These are phyloP conservation scores for Favolaschia claudopus DNA, from an alignment of 768 basidiomycete species.

Conservation along the genomic window DNA sequence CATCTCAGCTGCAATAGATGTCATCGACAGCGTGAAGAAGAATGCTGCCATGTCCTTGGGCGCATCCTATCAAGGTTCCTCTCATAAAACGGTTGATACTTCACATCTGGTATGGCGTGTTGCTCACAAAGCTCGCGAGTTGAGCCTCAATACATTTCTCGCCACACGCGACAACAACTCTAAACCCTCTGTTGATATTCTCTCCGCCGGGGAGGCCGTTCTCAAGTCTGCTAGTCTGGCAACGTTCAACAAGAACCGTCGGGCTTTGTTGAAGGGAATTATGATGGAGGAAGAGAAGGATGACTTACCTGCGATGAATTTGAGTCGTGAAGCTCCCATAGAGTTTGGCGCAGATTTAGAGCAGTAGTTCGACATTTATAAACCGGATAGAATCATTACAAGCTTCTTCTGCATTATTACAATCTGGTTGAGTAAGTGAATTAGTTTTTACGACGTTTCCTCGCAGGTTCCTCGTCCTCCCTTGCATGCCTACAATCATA, in stretches of 20 bases:
- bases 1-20: constrained; percentile 37
- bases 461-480: not conserved
- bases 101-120: constrained; percentile 30
- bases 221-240: constrained; percentile 34
- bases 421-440: not conserved
- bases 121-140: constrained; percentile 25
- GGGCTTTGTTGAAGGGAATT: constrained; percentile 21
- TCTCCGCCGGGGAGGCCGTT: constrained; percentile 24
- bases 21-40: constrained; percentile 36
- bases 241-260: constrained; percentile 43
- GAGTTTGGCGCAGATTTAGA: not conserved
- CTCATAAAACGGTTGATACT: constrained; percentile 32
- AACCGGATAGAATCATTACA: not conserved
- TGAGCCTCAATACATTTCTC: constrained; percentile 19
- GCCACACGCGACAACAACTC: not conserved
- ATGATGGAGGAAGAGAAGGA: constrained; percentile 27
- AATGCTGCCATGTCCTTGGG: constrained; percentile 27
- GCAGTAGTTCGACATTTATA: not conserved
- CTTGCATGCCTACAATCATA: not conserved
- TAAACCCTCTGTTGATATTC: constrained; percentile 26
- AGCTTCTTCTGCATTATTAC: not conserved
- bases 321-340: not conserved
- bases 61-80: constrained; percentile 33
- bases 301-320: constrained; percentile 23
- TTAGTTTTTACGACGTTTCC: not conserved